These are phyloP conservation scores for Lactarius hatsudake DNA, from an alignment of 768 basidiomycete genomes.

Conservation along the genomic window DNA sequence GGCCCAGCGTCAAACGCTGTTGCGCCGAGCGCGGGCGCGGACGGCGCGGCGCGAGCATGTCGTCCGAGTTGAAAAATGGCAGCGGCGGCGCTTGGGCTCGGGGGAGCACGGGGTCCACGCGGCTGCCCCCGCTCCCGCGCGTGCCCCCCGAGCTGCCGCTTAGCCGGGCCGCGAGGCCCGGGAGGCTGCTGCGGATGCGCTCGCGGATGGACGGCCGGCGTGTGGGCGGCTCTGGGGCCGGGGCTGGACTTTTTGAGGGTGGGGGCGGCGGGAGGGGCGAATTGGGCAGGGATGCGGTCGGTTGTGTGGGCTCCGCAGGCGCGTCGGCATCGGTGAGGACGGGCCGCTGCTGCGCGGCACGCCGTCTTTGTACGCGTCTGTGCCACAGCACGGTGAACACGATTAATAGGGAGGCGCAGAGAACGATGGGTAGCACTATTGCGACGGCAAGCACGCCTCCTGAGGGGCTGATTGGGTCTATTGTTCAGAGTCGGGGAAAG, in stretches of 20 bases:
- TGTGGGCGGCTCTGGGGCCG: neutral
- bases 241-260: neutral
- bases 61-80: slow-evolving; percentile 6
- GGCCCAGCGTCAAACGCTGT: neutral
- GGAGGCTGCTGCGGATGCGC: slow-evolving; percentile 1
- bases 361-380: neutral
- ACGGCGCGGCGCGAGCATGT: slow-evolving; percentile 16
- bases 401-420: neutral
- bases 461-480: neutral
- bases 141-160: neutral
- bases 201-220: neutral
- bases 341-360: neutral
- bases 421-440: neutral
- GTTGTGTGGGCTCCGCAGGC: neutral
- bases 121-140: neutral
- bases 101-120: slow-evolving; percentile 15
- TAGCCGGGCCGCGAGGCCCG: neutral
- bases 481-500: neutral
- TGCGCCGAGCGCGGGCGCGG: neutral
- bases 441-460: neutral
- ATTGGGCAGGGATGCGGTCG: neutral
- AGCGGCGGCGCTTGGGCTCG: neutral
- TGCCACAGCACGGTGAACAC: neutral
- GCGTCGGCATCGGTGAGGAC: neutral
- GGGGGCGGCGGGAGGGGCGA: neutral